These are phyloP conservation scores for Diaporthe eres DNA, from an alignment of 2,329 filamentous ascomycete genomes.

Conservation along the genomic window DNA sequence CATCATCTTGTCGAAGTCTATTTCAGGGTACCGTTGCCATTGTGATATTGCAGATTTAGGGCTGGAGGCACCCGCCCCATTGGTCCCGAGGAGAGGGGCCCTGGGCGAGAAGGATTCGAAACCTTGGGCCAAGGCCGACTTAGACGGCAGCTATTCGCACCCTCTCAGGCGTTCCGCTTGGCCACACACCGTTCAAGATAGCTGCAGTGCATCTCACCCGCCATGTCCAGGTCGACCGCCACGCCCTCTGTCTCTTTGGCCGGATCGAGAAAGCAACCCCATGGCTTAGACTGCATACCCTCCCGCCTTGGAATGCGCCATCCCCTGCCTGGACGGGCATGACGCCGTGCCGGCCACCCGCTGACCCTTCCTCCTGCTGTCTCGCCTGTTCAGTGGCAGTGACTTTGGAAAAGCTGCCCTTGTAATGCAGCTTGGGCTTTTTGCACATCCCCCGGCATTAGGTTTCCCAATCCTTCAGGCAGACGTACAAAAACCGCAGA, in stretches of 20 bases:
- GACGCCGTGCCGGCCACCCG: slow-evolving; percentile 13
- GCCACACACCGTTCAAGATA: slow-evolving; percentile 9
- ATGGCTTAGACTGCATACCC: slow-evolving; percentile 22
- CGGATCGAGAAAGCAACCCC: slow-evolving; percentile 21
- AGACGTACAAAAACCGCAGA: slow-evolving; percentile 9
- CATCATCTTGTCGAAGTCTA: slow-evolving; percentile 34
- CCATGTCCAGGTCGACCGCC: slow-evolving; percentile 16
- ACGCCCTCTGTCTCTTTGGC: slow-evolving; percentile 1
- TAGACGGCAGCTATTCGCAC: slow-evolving; percentile 16
- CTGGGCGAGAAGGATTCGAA: slow-evolving; percentile 29
- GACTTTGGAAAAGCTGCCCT: slow-evolving; percentile 15
- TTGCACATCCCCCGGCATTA: slow-evolving; percentile 23
- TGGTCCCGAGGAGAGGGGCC: neutral
- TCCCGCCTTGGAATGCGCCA: slow-evolving; percentile 29
- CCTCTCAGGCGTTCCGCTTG: slow-evolving; percentile 17
- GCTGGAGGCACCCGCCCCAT: slow-evolving; percentile 3
- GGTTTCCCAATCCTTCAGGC: slow-evolving; percentile 30
- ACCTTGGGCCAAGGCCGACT: slow-evolving; percentile 27
- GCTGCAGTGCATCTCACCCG: neutral
- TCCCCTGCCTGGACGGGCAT: slow-evolving; percentile 26
- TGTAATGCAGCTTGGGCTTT: slow-evolving; percentile 31
- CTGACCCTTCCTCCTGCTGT: slow-evolving; percentile 8
- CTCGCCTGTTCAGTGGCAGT: slow-evolving; percentile 3
- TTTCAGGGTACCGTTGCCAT: slow-evolving; percentile 27
- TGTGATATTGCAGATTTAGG: slow-evolving; percentile 33